These are phyloP conservation scores for Nannochloris sp. DNA, from an alignment of 139 green algal species.

Conservation along the genomic window DNA sequence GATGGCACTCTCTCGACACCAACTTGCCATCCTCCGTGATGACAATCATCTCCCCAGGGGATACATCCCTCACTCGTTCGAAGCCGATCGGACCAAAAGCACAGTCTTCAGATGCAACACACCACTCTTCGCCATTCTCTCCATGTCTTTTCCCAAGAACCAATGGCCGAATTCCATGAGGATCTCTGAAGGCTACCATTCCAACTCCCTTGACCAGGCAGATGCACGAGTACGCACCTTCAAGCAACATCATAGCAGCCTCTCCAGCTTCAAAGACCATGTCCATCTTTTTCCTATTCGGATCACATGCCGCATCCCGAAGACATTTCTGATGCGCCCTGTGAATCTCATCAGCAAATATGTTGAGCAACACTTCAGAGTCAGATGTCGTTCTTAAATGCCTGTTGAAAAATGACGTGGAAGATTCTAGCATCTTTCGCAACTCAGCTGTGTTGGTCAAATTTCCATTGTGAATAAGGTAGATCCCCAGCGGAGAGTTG, in stretches of 20 bases:
- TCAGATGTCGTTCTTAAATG: conserved; percentile 84
- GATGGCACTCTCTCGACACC: conserved; percentile 52
- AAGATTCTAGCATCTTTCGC: conserved; percentile 51
- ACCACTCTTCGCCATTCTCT: conserved; percentile 67
- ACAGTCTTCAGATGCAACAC: conserved; percentile 92
- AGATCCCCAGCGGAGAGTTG: conserved; percentile 93
- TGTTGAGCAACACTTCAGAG: conserved; percentile 95
- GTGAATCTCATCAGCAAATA: conserved; percentile 92
- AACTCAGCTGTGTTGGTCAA: conserved; percentile 92
- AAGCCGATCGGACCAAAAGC: conserved; percentile 97
- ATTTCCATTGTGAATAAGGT: conserved; percentile 99
- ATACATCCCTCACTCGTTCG: conserved; percentile 82
- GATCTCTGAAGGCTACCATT: conserved; percentile 93
- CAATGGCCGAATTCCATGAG: conserved; percentile 90
- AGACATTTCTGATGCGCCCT: conserved; percentile 79
- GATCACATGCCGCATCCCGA: conserved; percentile 51
- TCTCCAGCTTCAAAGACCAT: conserved; percentile 84
- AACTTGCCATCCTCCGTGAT: conserved; percentile 75
- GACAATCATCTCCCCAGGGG: conserved; percentile 91
- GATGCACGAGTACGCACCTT: conserved; percentile 91
- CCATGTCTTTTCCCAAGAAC: conserved; percentile 66
- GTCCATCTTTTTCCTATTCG: conserved; percentile 64
- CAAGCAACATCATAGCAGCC: conserved; percentile 64
- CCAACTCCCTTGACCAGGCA: conserved; percentile 85
- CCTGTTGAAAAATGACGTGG: conserved; percentile 75